These are phyloP conservation scores for Erucastrum elatum DNA, from an alignment of 345 rosid genomes.

Conservation along the genomic window DNA sequence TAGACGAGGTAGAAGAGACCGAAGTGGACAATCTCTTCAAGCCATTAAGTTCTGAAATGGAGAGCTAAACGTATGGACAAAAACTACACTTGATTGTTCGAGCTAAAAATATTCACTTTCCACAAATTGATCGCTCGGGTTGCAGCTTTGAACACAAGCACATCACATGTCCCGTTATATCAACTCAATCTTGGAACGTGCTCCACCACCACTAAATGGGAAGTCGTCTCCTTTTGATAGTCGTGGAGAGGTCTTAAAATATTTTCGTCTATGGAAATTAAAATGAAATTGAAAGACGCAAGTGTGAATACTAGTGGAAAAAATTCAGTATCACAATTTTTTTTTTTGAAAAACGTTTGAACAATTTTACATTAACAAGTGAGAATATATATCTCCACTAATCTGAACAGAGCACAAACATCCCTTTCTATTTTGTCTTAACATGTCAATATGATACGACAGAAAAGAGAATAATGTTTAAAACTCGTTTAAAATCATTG, in stretches of 20 bases:
- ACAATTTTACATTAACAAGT: constrained; percentile 3
- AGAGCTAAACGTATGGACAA: too few species aligned
- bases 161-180: too few species aligned
- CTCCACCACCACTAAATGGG: neutral
- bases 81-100: too few species aligned
- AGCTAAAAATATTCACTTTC: too few species aligned
- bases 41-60: too few species aligned
- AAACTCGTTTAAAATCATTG: constrained; percentile 8
- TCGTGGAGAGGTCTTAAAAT: neutral
- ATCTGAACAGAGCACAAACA: constrained; percentile 29
- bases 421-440: constrained; percentile 2
- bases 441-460: constrained; percentile 36
- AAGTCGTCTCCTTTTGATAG: neutral
- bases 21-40: too few species aligned
- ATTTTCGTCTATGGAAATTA: too few species aligned
- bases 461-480: neutral
- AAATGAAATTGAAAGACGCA: neutral
- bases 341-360: neutral
- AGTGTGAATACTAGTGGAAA: neutral
- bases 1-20: too few species aligned
- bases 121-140: too few species aligned
- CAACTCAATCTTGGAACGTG: too few species aligned
- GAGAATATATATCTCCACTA: constrained; percentile 22
- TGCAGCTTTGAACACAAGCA: too few species aligned
- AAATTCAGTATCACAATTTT: neutral